phyloP scores from a whole-genome alignment of 192 early-diverging fungal genomes.

The Geranomyces variabilis region DNA sequence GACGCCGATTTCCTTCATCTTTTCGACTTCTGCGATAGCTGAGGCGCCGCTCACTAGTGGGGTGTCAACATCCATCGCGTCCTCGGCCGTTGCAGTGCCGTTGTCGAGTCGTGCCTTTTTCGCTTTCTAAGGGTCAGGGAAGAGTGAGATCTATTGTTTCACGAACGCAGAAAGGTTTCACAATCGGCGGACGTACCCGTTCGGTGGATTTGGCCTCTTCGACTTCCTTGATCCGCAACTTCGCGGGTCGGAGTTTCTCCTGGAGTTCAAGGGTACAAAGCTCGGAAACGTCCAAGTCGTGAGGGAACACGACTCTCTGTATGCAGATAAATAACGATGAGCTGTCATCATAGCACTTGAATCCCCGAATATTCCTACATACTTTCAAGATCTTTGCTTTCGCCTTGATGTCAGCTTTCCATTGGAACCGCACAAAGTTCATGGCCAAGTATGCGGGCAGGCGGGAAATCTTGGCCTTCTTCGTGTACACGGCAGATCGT shows the following conservation, averaged over 20 bases:
- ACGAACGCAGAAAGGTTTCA: neutral
- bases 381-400: constrained; percentile 92
- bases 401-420: constrained; percentile 79
- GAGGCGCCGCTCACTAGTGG: constrained; percentile 21
- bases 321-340: neutral
- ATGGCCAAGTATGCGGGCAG: constrained; percentile 88
- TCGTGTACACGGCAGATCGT: constrained; percentile 78
- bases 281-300: constrained; percentile 86
- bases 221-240: constrained; percentile 63
- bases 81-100: constrained; percentile 7
- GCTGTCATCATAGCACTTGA: too few species aligned
- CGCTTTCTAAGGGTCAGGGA: constrained; percentile 32
- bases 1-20: constrained; percentile 56
- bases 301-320: constrained; percentile 88
- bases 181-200: constrained; percentile 23
- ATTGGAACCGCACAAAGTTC: constrained; percentile 94
- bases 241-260: constrained; percentile 64
- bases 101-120: constrained; percentile 33
- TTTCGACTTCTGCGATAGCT: constrained; percentile 27
- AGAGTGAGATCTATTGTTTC: neutral
- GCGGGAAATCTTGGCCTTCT: constrained; percentile 74
- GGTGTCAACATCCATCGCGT: constrained; percentile 27
- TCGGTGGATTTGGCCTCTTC: constrained; percentile 67
- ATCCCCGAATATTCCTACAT: too few species aligned
- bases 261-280: constrained; percentile 85